Conservation (phyloP, 2,329 filamentous ascomycete species). For the Scedosporium dehoogii region DNA sequence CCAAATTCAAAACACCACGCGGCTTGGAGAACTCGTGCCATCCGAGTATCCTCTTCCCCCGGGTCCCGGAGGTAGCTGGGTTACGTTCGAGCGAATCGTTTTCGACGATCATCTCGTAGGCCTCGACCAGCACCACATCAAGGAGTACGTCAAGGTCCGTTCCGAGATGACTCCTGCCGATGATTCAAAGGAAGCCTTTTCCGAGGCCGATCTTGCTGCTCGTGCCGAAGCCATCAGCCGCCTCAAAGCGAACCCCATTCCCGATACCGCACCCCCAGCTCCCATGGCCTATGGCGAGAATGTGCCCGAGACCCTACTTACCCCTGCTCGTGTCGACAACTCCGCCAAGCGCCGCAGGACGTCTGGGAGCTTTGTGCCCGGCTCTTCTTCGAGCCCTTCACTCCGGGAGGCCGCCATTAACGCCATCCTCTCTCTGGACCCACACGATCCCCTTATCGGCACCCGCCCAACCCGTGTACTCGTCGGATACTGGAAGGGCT, state of each 20-base stretch:
- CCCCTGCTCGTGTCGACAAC: conserved; percentile 22
- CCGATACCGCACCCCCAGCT: conserved; percentile 30
- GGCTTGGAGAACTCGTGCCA: conserved; percentile 35
- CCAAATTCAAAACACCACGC: conserved; percentile 41
- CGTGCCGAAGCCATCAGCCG: conserved; percentile 36
- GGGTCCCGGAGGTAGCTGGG: conserved; percentile 53
- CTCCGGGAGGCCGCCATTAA: not conserved
- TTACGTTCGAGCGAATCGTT: conserved; percentile 50
- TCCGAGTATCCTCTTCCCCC: conserved; percentile 39
- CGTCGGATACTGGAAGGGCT: conserved; percentile 50
- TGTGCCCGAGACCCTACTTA: conserved; percentile 32
- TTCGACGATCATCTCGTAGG: conserved; percentile 47
- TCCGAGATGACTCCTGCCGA: conserved; percentile 21
- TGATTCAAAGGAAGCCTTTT: conserved; percentile 27
- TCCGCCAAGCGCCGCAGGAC: conserved; percentile 38
- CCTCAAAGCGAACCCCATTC: conserved; percentile 30
- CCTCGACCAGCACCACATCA: conserved; percentile 46
- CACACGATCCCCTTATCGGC: conserved; percentile 35
- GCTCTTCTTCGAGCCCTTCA: conserved; percentile 9
- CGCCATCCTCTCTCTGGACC: conserved; percentile 5
- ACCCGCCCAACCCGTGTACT: conserved; percentile 48
- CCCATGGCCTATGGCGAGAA: conserved; percentile 41
- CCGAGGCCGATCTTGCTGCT: conserved; percentile 29
- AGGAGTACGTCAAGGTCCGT: conserved; percentile 52
- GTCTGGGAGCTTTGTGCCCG: conserved; percentile 24